These are phyloP conservation scores for Mallotus repandus DNA, from an alignment of 441 rosid species.

Conservation along the genomic window DNA sequence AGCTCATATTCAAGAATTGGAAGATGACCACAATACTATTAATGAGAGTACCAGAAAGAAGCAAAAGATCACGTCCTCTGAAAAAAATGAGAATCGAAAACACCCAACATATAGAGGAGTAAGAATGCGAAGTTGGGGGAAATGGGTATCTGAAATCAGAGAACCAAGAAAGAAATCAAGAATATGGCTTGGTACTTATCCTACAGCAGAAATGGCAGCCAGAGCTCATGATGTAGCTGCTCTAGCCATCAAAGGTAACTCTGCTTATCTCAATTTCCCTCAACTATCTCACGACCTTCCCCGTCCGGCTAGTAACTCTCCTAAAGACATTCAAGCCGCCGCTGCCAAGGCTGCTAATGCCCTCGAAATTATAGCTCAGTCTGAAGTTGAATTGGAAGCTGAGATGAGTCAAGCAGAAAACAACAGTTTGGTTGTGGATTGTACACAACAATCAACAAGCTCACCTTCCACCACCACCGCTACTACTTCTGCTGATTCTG, in stretches of 20 bases:
- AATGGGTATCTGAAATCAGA: slow-evolving; percentile 83
- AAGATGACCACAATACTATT: slow-evolving; percentile 2
- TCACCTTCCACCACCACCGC: slow-evolving; percentile 27
- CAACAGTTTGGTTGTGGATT: slow-evolving; percentile 26
- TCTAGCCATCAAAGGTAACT: slow-evolving; percentile 65
- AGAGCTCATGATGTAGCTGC: slow-evolving; percentile 82
- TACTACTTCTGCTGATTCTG: slow-evolving; percentile 28
- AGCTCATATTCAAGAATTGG: slow-evolving; percentile 15
- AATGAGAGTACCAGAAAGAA: slow-evolving; percentile 20
- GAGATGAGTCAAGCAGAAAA: slow-evolving; percentile 28
- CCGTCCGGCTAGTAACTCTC: slow-evolving; percentile 49
- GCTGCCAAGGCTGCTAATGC: slow-evolving; percentile 52
- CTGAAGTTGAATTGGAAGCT: slow-evolving; percentile 28
- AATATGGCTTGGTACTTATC: slow-evolving; percentile 81
- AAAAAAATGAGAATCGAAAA: slow-evolving; percentile 23
- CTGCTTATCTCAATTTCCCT: slow-evolving; percentile 73
- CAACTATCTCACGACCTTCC: slow-evolving; percentile 47
- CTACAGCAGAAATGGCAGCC: slow-evolving; percentile 77
- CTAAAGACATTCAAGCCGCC: slow-evolving; percentile 70
- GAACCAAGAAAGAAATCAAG: slow-evolving; percentile 77
- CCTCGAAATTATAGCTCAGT: slow-evolving; percentile 10
- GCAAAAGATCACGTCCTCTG: slow-evolving; percentile 14
- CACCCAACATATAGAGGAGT: slow-evolving; percentile 66
- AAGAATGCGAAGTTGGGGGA: slow-evolving; percentile 76
- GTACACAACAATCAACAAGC: slow-evolving; percentile 38